A percentile compares a stretch with the other conserved stretches of the same genome.
phyloP scores from a whole-genome alignment of 352 stramenopile species.

The Phytopythium mirpurense region DNA sequence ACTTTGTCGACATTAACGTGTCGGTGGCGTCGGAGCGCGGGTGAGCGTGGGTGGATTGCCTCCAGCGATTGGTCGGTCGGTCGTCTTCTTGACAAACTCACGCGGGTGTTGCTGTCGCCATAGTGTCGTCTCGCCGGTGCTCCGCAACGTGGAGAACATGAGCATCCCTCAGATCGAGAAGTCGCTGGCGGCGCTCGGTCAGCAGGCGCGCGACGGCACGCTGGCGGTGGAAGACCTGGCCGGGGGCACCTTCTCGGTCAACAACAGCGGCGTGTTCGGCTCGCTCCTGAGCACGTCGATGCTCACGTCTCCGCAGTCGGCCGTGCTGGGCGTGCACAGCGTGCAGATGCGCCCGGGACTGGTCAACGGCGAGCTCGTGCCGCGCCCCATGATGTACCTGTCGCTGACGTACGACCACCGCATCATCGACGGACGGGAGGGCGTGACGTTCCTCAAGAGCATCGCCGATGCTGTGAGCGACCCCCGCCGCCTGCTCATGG shows the following conservation, averaged over 20 bases:
- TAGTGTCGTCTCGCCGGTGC: slow-evolving; percentile 97
- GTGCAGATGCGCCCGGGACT: slow-evolving; percentile 96
- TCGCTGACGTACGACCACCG: slow-evolving; percentile 99
- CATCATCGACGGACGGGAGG: slow-evolving; percentile 98
- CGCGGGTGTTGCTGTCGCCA: slow-evolving; percentile 1
- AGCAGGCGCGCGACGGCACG: slow-evolving; percentile 59
- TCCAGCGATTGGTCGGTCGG: too few relatives aligned
- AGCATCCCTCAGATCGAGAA: slow-evolving; percentile 96
- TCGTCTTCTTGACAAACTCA: neutral
- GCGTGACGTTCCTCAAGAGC: slow-evolving; percentile 98
- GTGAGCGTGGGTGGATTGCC: slow-evolving; percentile 30
- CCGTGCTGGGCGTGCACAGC: slow-evolving; percentile 98
- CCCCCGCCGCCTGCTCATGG: slow-evolving; percentile 89
- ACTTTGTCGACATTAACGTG: slow-evolving; percentile 98
- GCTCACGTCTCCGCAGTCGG: slow-evolving; percentile 97
- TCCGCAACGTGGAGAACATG: slow-evolving; percentile 97
- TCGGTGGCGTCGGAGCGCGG: slow-evolving; percentile 93
- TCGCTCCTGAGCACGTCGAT: slow-evolving; percentile 99
- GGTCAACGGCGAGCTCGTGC: slow-evolving; percentile 91
- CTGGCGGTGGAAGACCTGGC: slow-evolving; percentile 89
- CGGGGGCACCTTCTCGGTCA: slow-evolving; percentile 27
- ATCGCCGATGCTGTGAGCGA: slow-evolving; percentile 97
- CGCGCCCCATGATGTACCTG: slow-evolving; percentile 99
- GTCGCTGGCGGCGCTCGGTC: slow-evolving; percentile 88
- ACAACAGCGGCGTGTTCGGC: slow-evolving; percentile 75